phyloP scores from a whole-genome alignment of 2,329 filamentous ascomycete species.

The Capronia epimyces region DNA sequence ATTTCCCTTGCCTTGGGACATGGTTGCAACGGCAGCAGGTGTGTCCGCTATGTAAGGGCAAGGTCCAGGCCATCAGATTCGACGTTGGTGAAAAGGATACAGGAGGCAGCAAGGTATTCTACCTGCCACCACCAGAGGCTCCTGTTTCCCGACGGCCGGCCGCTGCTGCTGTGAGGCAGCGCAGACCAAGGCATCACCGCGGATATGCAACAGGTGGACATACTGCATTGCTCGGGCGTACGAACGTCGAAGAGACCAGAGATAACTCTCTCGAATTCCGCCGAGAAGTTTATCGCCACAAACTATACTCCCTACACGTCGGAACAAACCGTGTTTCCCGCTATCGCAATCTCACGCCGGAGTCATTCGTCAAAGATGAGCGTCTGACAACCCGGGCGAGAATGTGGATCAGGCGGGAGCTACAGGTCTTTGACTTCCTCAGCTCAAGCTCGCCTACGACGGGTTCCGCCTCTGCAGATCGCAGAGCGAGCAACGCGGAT shows the following conservation, averaged over 20 bases:
- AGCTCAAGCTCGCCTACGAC: slow-evolving; percentile 32
- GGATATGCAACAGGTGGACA: slow-evolving; percentile 7
- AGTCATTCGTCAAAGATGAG: slow-evolving; percentile 57
- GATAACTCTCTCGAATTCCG: slow-evolving; percentile 54
- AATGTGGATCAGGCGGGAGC: slow-evolving; percentile 75
- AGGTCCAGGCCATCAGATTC: slow-evolving; percentile 59
- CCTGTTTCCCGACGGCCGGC: slow-evolving; percentile 1
- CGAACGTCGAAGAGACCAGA: neutral
- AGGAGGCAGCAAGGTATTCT: slow-evolving; percentile 26
- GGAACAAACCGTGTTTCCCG: slow-evolving; percentile 73
- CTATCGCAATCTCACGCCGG: slow-evolving; percentile 67
- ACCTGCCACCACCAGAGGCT: slow-evolving; percentile 32
- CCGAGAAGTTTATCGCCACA: slow-evolving; percentile 64
- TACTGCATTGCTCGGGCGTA: slow-evolving; percentile 20
- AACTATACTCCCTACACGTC: slow-evolving; percentile 72
- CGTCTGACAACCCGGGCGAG: slow-evolving; percentile 70
- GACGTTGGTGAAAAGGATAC: slow-evolving; percentile 44
- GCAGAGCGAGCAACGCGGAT: slow-evolving; percentile 65
- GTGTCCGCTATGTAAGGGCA: slow-evolving; percentile 71
- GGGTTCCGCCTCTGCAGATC: slow-evolving; percentile 19
- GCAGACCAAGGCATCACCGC: slow-evolving; percentile 10
- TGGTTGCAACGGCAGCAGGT: slow-evolving; percentile 69
- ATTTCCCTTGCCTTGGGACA: slow-evolving; percentile 75
- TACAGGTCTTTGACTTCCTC: slow-evolving; percentile 76
- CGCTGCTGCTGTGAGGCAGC: slow-evolving; percentile 3